Evolutionary conservation across 306 rosid genomes (phyloP).

Genomic region (Canavalia gladiata): DNA sequence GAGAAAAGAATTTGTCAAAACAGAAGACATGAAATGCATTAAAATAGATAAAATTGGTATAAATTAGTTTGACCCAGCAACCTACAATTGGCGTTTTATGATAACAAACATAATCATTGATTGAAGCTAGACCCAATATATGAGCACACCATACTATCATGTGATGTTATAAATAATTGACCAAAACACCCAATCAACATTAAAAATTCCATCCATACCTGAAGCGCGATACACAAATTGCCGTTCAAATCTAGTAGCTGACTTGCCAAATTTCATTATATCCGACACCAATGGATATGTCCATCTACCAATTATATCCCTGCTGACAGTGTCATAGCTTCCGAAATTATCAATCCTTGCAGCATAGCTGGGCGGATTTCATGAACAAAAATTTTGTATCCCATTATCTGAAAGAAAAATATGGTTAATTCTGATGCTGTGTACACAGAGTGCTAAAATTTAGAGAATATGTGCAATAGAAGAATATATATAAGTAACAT

Average conservation of each 20-base stretch:
- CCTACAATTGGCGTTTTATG: background rate
- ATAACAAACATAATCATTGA: conserved; percentile 16
- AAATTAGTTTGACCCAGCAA: conserved; percentile 26
- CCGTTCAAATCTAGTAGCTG: conserved; percentile 79
- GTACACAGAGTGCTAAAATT: conserved; percentile 43
- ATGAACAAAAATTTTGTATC: conserved; percentile 91
- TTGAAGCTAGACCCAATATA: conserved; percentile 13
- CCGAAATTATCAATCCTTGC: conserved; percentile 96
- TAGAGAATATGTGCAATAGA: conserved; percentile 34
- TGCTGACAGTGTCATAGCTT: conserved; percentile 94
- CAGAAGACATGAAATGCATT: conserved; percentile 25
- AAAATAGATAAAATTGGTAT: background rate
- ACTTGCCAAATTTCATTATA: conserved; percentile 75
- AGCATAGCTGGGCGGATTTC: conserved; percentile 94
- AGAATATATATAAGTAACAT: background rate
- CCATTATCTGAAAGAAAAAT: conserved; percentile 82
- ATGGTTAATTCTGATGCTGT: conserved; percentile 45
- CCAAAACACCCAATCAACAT: conserved; percentile 4
- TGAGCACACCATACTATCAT: conserved; percentile 22
- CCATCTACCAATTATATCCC: conserved; percentile 98
- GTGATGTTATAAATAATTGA: conserved; percentile 5
- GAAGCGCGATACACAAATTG: conserved; percentile 91
- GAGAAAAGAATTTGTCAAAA: conserved; percentile 46
- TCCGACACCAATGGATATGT: conserved; percentile 97
- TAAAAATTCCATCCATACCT: conserved; percentile 61